phyloP scores from a whole-genome alignment of 1,284 basidiomycete genomes.

The Coniferiporia weirii region DNA sequence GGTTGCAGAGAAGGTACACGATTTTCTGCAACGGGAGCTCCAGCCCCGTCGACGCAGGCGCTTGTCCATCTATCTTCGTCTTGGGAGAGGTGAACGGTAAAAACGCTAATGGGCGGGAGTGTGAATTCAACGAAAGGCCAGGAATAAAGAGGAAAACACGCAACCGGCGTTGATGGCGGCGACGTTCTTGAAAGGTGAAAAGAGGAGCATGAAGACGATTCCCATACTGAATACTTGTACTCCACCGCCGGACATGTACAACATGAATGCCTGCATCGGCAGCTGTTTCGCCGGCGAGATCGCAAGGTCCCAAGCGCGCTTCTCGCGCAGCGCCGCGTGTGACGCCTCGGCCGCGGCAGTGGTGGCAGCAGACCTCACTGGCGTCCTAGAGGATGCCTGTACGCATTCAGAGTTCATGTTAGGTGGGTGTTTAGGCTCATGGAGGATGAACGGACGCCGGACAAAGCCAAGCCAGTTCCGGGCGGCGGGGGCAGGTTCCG shows the following conservation, averaged over 20 bases:
- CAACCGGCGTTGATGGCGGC: slow-evolving; percentile 70
- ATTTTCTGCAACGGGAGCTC: slow-evolving; percentile 63
- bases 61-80: slow-evolving; percentile 42
- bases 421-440: slow-evolving; percentile 25
- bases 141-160: slow-evolving; percentile 24
- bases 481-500: slow-evolving; percentile 56
- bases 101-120: slow-evolving; percentile 43
- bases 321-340: slow-evolving; percentile 67
- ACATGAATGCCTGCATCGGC: slow-evolving; percentile 94
- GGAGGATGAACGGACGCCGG: slow-evolving; percentile 6
- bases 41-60: slow-evolving; percentile 43
- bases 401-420: slow-evolving; percentile 2
- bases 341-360: slow-evolving; percentile 33
- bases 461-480: slow-evolving; percentile 41
- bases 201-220: slow-evolving; percentile 85
- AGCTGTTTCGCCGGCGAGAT: slow-evolving; percentile 80
- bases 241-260: slow-evolving; percentile 92
- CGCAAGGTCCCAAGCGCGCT: slow-evolving; percentile 85
- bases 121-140: not conserved
- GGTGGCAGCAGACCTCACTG: slow-evolving; percentile 31
- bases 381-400: slow-evolving; percentile 27
- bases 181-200: slow-evolving; percentile 76
- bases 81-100: slow-evolving; percentile 57
- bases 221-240: slow-evolving; percentile 94
- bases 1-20: slow-evolving; percentile 64